Evolutionary conservation across 345 rosid genomes (phyloP).

Genomic region (Barbarea vulgaris): DNA sequence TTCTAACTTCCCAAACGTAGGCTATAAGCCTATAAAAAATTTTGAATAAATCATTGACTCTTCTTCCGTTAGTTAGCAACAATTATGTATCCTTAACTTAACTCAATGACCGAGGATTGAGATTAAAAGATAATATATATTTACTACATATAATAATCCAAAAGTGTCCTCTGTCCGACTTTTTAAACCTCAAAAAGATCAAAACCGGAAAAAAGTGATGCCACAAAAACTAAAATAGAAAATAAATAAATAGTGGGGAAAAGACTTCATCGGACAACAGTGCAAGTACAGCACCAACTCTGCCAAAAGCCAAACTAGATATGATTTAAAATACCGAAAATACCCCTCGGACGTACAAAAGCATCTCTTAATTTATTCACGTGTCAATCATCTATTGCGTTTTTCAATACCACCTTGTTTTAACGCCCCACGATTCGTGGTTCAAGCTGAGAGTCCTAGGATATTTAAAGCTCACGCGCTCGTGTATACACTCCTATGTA

Average conservation of each 20-base stretch:
- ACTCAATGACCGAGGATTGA: background rate
- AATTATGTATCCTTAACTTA: background rate
- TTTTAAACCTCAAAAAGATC: conserved; percentile 34
- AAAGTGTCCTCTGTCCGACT: conserved; percentile 1
- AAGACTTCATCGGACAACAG: conserved; percentile 28
- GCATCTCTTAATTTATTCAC: conserved; percentile 16
- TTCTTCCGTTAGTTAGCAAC: background rate
- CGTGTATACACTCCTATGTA: background rate
- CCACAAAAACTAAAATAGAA: background rate
- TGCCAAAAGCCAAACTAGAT: conserved; percentile 19
- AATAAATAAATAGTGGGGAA: background rate
- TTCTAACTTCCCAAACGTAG: background rate
- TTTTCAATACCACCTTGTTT: conserved; percentile 29
- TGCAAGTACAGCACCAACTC: conserved; percentile 38
- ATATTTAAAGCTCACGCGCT: conserved; percentile 36
- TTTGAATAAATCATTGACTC: background rate
- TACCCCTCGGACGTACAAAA: conserved; percentile 19
- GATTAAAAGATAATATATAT: conserved; percentile 25
- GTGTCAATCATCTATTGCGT: conserved; percentile 33
- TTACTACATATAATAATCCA: background rate
- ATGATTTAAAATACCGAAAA: background rate
- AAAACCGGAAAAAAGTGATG: conserved; percentile 18
- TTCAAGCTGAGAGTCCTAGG: conserved; percentile 31
- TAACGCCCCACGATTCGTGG: conserved; percentile 35
- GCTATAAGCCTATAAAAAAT: background rate